Percentiles rank a stretch among this genome's conserved stretches.
Conservation (phyloP, 1,139 yeast species). For the Candida sojae region DNA sequence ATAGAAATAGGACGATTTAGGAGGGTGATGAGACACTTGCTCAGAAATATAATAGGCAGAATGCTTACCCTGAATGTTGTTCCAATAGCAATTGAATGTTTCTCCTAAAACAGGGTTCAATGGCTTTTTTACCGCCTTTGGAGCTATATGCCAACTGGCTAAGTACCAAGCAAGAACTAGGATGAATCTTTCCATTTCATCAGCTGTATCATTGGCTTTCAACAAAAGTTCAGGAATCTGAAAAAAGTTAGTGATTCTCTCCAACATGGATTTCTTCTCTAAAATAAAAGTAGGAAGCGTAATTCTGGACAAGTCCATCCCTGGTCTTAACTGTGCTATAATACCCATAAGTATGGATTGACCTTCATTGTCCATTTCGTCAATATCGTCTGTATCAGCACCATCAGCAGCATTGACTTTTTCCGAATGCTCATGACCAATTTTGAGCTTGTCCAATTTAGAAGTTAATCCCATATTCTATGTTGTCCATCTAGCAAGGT, state of each 20-base stretch:
- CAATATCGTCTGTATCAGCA: slow-evolving; percentile 65
- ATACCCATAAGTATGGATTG: slow-evolving; percentile 85
- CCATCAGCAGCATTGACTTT: neutral
- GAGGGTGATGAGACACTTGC: slow-evolving; percentile 98
- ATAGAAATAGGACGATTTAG: slow-evolving; percentile 91
- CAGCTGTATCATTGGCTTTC: slow-evolving; percentile 62
- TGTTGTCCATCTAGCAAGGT: neutral
- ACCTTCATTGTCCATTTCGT: slow-evolving; percentile 88
- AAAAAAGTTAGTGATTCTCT: slow-evolving; percentile 87
- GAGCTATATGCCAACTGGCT: slow-evolving; percentile 97
- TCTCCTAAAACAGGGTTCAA: slow-evolving; percentile 94
- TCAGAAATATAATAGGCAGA: slow-evolving; percentile 85
- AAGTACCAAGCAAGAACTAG: slow-evolving; percentile 83
- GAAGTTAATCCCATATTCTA: slow-evolving; percentile 37
- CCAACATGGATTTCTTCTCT: slow-evolving; percentile 95
- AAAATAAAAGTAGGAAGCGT: slow-evolving; percentile 93
- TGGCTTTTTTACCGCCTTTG: slow-evolving; percentile 97
- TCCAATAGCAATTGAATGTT: slow-evolving; percentile 90
- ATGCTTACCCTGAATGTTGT: slow-evolving; percentile 54
- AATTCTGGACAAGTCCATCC: slow-evolving; percentile 84
- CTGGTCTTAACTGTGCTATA: slow-evolving; percentile 88
- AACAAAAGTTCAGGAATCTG: slow-evolving; percentile 78
- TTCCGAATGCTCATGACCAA: slow-evolving; percentile 9
- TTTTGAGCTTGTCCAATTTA: slow-evolving; percentile 33
- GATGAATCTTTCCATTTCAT: slow-evolving; percentile 68